Evolutionary conservation across 495 filamentous ascomycete species (phyloP), one percentile per base, ranked within the genome.

Genomic region (Neurospora sp.): DNA sequence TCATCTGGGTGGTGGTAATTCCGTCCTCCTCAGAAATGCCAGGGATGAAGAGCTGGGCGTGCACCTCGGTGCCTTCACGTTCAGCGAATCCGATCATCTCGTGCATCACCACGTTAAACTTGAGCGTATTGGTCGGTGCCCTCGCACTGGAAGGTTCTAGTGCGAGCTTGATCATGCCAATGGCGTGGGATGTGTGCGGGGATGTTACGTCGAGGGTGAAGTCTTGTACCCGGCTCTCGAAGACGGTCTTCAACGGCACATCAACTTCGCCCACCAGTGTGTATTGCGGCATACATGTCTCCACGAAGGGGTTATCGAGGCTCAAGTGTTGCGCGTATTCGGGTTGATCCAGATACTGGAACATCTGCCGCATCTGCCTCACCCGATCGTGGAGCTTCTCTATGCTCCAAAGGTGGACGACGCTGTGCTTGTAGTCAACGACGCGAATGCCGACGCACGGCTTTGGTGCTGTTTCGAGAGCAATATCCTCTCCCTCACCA

Each of bases 61-160:
- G 96, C 71, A 98, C 94, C 75, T 97, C 90, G 10, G 93, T 96
- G 5, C 96, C 96, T 83, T 99, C 96, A 74, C 94, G 90, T 83
- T 99, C 96, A 1, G 96, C 93, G 77, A 99, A 98, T 6, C 96
- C 96, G 59, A 95, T 83, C 90, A 99, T 91, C 77, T 98, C 93
- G 78, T 96, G 94, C 94, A 99, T 97, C 70, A 97, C 94, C 34
- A 98, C 94, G 77, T 98, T 99, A 83, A 98, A 99, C 79, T 98
- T 98, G 72, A 99, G 84, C 36, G 92, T 98, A 70, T 92, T 94
- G 10, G 93, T 92, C 37, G 95, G 96, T 34, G 95, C 94, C 79
- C 96, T 92, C 9, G 96, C 95, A 28, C 93, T 95, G 1, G 95
- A 98, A 40, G 96, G 96, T 78, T 98, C 96, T 11, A 99, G 84